phyloP scores from a whole-genome alignment of 163 green algal species.

The Chloroidium sp. region DNA sequence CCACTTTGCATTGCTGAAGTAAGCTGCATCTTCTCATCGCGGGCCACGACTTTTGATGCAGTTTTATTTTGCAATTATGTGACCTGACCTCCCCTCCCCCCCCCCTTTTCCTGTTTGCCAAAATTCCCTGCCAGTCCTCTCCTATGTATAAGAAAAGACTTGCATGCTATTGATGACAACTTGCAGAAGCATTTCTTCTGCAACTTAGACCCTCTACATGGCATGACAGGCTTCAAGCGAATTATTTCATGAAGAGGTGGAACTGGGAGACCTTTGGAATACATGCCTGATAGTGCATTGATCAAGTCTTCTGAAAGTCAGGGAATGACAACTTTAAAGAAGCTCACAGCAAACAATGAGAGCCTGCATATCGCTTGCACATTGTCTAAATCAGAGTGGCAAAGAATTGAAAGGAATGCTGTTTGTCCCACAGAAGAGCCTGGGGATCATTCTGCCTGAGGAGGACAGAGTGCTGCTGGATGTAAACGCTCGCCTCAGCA shows the following conservation, averaged over 20 bases:
- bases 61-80: background rate
- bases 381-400: background rate
- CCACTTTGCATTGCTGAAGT: too few relatives aligned
- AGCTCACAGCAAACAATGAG: background rate
- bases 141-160: too few relatives aligned
- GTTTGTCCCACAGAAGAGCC: constrained; percentile 31
- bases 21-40: background rate
- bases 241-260: too few relatives aligned
- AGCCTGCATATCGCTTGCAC: background rate
- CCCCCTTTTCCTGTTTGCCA: too few relatives aligned
- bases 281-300: too few relatives aligned
- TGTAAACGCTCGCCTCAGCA: constrained; percentile 32
- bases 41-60: background rate
- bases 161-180: too few relatives aligned
- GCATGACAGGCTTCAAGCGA: too few relatives aligned
- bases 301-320: background rate
- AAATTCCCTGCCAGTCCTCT: too few relatives aligned
- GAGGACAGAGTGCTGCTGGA: constrained; percentile 42
- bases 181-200: too few relatives aligned
- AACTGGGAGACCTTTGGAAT: too few relatives aligned
- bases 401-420: background rate
- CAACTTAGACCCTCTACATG: too few relatives aligned
- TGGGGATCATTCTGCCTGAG: constrained; percentile 41
- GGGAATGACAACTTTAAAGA: background rate
- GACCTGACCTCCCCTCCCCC: too few relatives aligned